A percentile compares a stretch with the other conserved stretches of the same genome.
phyloP scores from a whole-genome alignment of 192 early-diverging fungal genomes.

The Martensiomyces pterosporus region DNA sequence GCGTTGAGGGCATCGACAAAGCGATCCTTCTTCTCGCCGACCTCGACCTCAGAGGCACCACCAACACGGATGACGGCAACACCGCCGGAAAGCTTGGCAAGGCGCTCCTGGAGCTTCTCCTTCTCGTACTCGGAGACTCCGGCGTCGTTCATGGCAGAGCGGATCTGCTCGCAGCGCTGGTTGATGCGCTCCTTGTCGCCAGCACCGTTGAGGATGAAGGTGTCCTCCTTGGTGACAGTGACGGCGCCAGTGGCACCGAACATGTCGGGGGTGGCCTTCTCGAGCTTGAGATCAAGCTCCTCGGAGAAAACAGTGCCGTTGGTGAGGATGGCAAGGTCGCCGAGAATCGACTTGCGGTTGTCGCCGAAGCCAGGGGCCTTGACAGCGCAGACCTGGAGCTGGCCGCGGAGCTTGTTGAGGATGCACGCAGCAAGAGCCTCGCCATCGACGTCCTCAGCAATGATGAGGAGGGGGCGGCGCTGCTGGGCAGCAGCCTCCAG shows the following conservation, averaged over 20 bases:
- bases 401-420: slow-evolving; percentile 98
- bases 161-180: slow-evolving; percentile 97
- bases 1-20: slow-evolving; percentile 98
- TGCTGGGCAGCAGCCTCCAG: slow-evolving; percentile 90
- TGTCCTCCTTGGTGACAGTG: slow-evolving; percentile 98
- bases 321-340: slow-evolving; percentile 96
- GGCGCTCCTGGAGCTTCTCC: slow-evolving; percentile 99
- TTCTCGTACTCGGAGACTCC: slow-evolving; percentile 95
- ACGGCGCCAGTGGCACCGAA: slow-evolving; percentile 85
- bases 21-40: slow-evolving; percentile 99
- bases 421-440: slow-evolving; percentile 99
- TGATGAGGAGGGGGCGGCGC: slow-evolving; percentile 94
- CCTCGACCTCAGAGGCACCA: slow-evolving; percentile 97
- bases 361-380: slow-evolving; percentile 99
- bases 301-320: slow-evolving; percentile 96
- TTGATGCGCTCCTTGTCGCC: slow-evolving; percentile 85
- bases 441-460: slow-evolving; percentile 99
- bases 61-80: slow-evolving; percentile 99
- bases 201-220: slow-evolving; percentile 94
- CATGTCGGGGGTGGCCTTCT: slow-evolving; percentile 87
- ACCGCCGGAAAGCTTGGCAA: slow-evolving; percentile 97
- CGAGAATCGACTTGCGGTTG: slow-evolving; percentile 98
- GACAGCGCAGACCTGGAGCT: slow-evolving; percentile 93
- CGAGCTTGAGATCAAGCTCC: slow-evolving; percentile 95
- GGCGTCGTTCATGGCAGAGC: slow-evolving; percentile 74